These are phyloP conservation scores for Rhododendron henanense DNA, from an alignment of 148 eudicot genomes.

Conservation along the genomic window DNA sequence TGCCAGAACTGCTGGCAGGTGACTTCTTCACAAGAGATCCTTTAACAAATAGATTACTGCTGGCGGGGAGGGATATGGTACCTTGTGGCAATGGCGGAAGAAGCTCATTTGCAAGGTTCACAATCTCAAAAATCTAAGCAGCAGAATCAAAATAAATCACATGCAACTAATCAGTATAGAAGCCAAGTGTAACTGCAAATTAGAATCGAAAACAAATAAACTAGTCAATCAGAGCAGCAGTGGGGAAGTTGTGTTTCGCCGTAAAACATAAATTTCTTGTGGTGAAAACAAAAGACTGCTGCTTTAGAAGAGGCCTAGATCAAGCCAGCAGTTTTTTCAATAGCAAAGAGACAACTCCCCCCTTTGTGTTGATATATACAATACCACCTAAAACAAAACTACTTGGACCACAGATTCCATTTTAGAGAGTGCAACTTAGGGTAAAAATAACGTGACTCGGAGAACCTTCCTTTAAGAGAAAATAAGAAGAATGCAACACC, in stretches of 20 bases:
- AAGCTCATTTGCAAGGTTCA: slow-evolving; percentile 98
- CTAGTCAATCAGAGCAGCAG: not conserved
- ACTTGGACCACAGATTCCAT: not conserved
- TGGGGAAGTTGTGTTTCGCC: no score
- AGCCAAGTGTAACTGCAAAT: no score
- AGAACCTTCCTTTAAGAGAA: not conserved
- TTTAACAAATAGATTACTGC: slow-evolving; percentile 52
- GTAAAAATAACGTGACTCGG: not conserved
- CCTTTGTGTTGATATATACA: not conserved
- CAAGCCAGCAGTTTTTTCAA: not conserved
- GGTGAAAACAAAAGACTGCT: not conserved
- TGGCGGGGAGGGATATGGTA: slow-evolving; percentile 72
- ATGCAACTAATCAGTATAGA: not conserved
- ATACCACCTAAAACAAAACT: not conserved
- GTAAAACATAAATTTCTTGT: not conserved
- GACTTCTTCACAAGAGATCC: slow-evolving; percentile 62
- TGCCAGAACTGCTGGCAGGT: slow-evolving; percentile 51
- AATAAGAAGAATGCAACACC: slow-evolving; percentile 37
- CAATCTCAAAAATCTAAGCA: slow-evolving; percentile 84
- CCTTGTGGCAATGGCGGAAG: slow-evolving; percentile 97
- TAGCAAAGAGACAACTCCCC: not conserved
- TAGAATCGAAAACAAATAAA: not conserved
- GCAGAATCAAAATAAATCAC: not conserved
- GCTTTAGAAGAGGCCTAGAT: not conserved
- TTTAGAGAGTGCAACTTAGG: not conserved